These are phyloP conservation scores for Priceomyces haplophilus DNA, from an alignment of 805 yeast species.

Conservation along the genomic window DNA sequence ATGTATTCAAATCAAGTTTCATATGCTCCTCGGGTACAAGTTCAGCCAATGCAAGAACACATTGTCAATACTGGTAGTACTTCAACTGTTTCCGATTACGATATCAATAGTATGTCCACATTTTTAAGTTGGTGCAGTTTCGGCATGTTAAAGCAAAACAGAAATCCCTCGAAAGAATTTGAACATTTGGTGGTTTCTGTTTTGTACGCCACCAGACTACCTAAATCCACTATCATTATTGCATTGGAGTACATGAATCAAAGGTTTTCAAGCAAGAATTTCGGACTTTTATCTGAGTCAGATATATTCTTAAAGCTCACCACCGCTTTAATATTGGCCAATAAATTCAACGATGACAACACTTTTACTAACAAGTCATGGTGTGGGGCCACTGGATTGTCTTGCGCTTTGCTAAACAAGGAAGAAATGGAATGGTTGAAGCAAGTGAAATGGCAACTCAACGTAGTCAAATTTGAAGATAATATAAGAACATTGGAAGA, in stretches of 20 bases:
- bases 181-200: slow-evolving; percentile 62
- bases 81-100: slow-evolving; percentile 73
- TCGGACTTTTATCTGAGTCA: slow-evolving; percentile 23
- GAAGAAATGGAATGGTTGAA: slow-evolving; percentile 71
- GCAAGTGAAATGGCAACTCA: slow-evolving; percentile 57
- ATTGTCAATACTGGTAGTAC: slow-evolving; percentile 64
- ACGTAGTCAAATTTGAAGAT: slow-evolving; percentile 35
- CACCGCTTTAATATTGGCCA: slow-evolving; percentile 75
- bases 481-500: slow-evolving; percentile 42
- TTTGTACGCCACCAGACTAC: slow-evolving; percentile 81
- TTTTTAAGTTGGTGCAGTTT: slow-evolving; percentile 73
- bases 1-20: slow-evolving; percentile 11
- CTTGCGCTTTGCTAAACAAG: slow-evolving; percentile 55
- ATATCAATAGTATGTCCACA: slow-evolving; percentile 71
- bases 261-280: slow-evolving; percentile 35
- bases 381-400: slow-evolving; percentile 91
- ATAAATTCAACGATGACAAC: slow-evolving; percentile 94
- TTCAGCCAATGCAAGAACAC: slow-evolving; percentile 10
- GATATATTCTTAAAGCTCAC: slow-evolving; percentile 56
- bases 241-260: slow-evolving; percentile 78
- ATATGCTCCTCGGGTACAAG: slow-evolving; percentile 9
- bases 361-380: slow-evolving; percentile 94
- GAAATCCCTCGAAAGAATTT: slow-evolving; percentile 48
- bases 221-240: slow-evolving; percentile 74
- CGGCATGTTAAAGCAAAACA: slow-evolving; percentile 57